Conservation (phyloP, 2,329 filamentous ascomycete species). For the Hypoxylon sp. region DNA sequence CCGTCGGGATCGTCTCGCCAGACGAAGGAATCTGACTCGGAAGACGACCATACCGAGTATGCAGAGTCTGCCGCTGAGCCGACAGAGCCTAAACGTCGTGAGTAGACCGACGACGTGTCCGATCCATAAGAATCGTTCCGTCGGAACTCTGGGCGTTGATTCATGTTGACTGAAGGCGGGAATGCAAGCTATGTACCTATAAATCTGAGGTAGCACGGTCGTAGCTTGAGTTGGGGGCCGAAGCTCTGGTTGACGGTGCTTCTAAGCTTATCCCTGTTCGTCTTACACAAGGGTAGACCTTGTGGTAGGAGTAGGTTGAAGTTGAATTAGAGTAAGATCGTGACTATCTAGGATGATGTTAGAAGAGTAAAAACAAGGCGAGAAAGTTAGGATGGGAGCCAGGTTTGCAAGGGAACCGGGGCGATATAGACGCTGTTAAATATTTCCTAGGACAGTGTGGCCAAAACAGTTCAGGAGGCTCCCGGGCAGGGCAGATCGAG, state of each 20-base stretch:
- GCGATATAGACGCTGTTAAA: constrained; percentile 39
- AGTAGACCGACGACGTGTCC: constrained; percentile 50
- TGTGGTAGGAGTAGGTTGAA: constrained; percentile 27
- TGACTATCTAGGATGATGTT: constrained; percentile 11
- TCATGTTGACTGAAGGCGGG: constrained; percentile 36
- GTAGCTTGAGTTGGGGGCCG: constrained; percentile 11
- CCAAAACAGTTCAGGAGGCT: constrained; percentile 36
- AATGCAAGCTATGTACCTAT: constrained; percentile 25
- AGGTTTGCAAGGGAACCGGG: constrained; percentile 17
- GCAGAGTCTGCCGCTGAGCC: constrained; percentile 32
- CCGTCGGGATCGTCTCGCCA: constrained; percentile 50
- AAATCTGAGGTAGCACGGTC: constrained; percentile 6
- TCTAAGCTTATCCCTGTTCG: constrained; percentile 15
- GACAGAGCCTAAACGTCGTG: constrained; percentile 29
- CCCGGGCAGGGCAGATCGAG: constrained; percentile 30
- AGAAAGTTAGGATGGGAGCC: constrained; percentile 28
- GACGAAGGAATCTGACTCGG: constrained; percentile 51
- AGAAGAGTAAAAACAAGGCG: constrained; percentile 25
- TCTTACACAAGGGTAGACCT: constrained; percentile 27
- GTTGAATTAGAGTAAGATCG: constrained; percentile 11
- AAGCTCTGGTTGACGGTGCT: constrained; percentile 18
- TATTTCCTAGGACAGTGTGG: constrained; percentile 36
- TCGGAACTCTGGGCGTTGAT: constrained; percentile 37
- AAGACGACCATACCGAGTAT: constrained; percentile 51
- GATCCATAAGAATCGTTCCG: constrained; percentile 39